phyloP scores from a whole-genome alignment of 1,284 basidiomycete species.

The Golubevia sp. region DNA sequence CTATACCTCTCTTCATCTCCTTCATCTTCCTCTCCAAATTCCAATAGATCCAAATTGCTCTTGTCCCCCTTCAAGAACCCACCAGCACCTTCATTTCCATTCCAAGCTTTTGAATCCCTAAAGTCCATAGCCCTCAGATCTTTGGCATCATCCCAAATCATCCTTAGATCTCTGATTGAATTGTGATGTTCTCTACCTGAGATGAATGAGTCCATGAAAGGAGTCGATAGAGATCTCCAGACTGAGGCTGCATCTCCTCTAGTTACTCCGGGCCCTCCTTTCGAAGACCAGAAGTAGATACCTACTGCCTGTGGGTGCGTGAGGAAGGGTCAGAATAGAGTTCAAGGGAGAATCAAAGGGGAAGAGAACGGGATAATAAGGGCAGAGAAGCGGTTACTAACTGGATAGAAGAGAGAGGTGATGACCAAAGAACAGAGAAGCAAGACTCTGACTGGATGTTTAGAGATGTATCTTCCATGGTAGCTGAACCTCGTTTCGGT shows the following conservation, averaged over 20 bases:
- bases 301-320: conserved; percentile 58
- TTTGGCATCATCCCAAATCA: conserved; percentile 55
- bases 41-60: no score
- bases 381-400: no score
- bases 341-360: conserved; percentile 74
- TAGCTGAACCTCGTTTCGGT: conserved; percentile 18
- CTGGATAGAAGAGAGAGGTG: conserved; percentile 81
- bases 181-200: conserved; percentile 43
- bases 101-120: conserved; percentile 24
- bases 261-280: conserved; percentile 44
- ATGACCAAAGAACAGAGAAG: conserved; percentile 92
- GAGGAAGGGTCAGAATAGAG: conserved; percentile 70
- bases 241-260: conserved; percentile 42
- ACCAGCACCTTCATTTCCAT: no score
- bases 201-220: conserved; percentile 48
- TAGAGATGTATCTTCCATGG: conserved; percentile 49
- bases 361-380: conserved; percentile 84
- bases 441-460: conserved; percentile 87
- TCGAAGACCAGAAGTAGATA: conserved; percentile 56
- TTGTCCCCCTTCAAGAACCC: no score
- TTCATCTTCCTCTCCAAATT: conserved; percentile 1
- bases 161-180: conserved; percentile 47
- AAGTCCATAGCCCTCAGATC: conserved; percentile 38
- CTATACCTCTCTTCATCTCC: conserved; percentile 9
- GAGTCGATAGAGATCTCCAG: conserved; percentile 47